Conservation (phyloP, 805 yeast genomes). For the Candida ortonii region DNA sequence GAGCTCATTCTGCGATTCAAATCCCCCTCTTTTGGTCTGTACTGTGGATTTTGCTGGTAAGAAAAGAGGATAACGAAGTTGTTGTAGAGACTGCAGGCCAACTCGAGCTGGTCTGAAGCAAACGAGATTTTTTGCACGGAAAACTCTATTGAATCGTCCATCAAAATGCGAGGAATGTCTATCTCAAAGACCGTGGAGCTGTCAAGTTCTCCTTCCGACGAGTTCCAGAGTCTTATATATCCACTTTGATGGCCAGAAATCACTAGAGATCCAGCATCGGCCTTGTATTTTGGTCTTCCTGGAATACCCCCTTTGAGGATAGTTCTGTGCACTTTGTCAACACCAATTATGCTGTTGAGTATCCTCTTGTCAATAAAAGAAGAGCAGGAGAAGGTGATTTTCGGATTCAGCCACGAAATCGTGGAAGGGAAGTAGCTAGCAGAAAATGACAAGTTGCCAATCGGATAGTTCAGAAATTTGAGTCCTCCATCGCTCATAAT, state of each 20-base stretch:
- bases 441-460: constrained; percentile 48
- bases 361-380: constrained; percentile 36
- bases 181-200: constrained; percentile 59
- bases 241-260: constrained; percentile 90
- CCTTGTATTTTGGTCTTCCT: constrained; percentile 44
- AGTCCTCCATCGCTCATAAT: constrained; percentile 63
- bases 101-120: constrained; percentile 73
- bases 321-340: constrained; percentile 53
- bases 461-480: constrained; percentile 57
- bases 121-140: constrained; percentile 62
- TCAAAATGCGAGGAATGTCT: constrained; percentile 47
- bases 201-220: constrained; percentile 69
- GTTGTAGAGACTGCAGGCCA: constrained; percentile 61
- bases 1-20: constrained; percentile 27
- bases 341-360: constrained; percentile 32
- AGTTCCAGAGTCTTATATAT: constrained; percentile 77
- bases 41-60: constrained; percentile 55
- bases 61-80: constrained; percentile 78
- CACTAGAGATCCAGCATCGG: constrained; percentile 54
- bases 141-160: constrained; percentile 40
- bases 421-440: constrained; percentile 77
- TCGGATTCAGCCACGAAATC: constrained; percentile 74
- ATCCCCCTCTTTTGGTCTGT: constrained; percentile 33
- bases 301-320: constrained; percentile 82
- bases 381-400: constrained; percentile 54